These are phyloP conservation scores for Abrus precatorius DNA, from an alignment of 306 rosid genomes.

Conservation along the genomic window DNA sequence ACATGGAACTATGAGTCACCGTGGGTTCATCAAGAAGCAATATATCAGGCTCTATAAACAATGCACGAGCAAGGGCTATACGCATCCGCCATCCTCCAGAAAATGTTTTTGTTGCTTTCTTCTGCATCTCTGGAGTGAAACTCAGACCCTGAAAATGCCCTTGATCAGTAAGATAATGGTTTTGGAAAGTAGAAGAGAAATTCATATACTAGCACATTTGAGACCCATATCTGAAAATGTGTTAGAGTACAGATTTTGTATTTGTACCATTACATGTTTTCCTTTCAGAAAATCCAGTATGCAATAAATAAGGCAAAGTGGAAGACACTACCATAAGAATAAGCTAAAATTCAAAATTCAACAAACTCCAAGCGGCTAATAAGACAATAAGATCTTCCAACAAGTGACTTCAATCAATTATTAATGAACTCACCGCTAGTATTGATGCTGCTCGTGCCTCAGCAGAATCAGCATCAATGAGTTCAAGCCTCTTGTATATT, in stretches of 20 bases:
- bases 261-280: not conserved
- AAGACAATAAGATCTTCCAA: constrained; percentile 28
- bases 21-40: constrained; percentile 99
- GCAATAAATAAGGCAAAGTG: constrained; percentile 31
- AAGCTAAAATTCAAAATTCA: constrained; percentile 17
- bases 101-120: constrained; percentile 84
- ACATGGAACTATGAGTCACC: constrained; percentile 55
- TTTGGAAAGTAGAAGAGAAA: constrained; percentile 19
- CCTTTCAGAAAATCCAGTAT: not conserved
- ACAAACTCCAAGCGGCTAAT: constrained; percentile 20
- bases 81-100: constrained; percentile 99
- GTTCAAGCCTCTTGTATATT: constrained; percentile 95
- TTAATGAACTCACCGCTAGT: constrained; percentile 80
- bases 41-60: constrained; percentile 93
- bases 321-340: constrained; percentile 5
- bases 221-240: not conserved
- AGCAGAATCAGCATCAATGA: constrained; percentile 91
- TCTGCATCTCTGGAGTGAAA: constrained; percentile 94
- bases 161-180: constrained; percentile 36
- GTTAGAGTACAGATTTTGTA: not conserved
- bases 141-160: constrained; percentile 82
- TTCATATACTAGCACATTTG: not conserved
- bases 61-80: constrained; percentile 98
- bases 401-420: constrained; percentile 27
- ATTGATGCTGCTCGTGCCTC: constrained; percentile 97